Base-by-base conservation (phyloP, 2,329 filamentous ascomycete species). In the Clonostachys byssicola region DNA sequence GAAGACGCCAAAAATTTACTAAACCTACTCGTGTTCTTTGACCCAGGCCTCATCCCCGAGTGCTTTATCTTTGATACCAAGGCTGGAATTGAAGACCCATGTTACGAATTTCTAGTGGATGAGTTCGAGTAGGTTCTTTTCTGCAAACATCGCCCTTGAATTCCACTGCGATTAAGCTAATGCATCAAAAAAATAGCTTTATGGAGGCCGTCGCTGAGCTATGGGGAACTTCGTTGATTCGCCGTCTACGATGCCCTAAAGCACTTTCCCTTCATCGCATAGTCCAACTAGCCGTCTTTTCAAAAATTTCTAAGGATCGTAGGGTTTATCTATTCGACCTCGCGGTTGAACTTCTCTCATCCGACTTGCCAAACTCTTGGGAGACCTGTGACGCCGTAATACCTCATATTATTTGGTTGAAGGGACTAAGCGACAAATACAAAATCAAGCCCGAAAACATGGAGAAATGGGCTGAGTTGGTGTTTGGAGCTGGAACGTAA, bases 11-110 rank as follows among this genome's bases (percentile, higher is more conserved):
- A 33, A 8, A 43, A 43, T 13, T 36, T 49, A 16, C 40, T 34
- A 34, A 46, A 43, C 39, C 35, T 49, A 20, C 44, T 49, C 4
- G 34, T 43, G 23, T 46, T 46, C 41, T 46, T 49, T 41, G 44
- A 49, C 30, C 47, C 47, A 34, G 44, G 43, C 40, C 41, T 43
- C 18, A 49, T 46, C 35, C 40, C 39, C 13, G 47, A 49, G 44
- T 40, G 43, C 13, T 40, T 47, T 20, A 6, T 42, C 12, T 12
- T 16, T 20, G 20, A 20, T 23, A 42, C 40, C 6, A n/a, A 18
- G 40, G 40, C 40, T 6, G 12, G 12, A 14, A 42, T 42, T 13
- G 40, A 42, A 17, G 40, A 42, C 16, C 5, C 40, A 3, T 2
- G 23, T 9, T 30, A 30, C 8, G 23, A 9, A 9, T 30, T 30